Evolutionary conservation across 164 flowering plant genomes (phyloP).

Genomic region (Aristolochia contorta): DNA sequence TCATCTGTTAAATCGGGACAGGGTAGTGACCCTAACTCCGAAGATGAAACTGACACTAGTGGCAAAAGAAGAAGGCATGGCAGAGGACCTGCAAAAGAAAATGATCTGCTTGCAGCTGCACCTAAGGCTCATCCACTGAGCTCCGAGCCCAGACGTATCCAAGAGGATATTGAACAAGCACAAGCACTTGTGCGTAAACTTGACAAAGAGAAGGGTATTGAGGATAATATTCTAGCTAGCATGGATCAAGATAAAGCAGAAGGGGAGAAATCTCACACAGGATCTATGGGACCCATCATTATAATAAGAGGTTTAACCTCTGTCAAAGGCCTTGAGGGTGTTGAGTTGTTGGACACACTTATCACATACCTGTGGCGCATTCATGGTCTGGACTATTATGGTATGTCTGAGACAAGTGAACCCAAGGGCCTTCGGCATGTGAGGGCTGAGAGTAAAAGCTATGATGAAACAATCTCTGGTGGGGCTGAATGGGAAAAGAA

Average conservation of each 20-base stretch:
- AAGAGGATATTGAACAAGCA: conserved; percentile 68
- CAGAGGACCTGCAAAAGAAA: conserved; percentile 51
- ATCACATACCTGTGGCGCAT: conserved; percentile 92
- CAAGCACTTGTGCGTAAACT: conserved; percentile 78
- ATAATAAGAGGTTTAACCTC: conserved; percentile 74
- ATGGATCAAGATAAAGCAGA: conserved; percentile 46
- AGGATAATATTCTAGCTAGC: conserved; percentile 58
- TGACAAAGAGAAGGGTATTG: conserved; percentile 82
- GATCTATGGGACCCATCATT: conserved; percentile 76
- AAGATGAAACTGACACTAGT: conserved; percentile 57
- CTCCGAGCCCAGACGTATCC: conserved; percentile 72
- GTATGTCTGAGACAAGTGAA: conserved; percentile 73
- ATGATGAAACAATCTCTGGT: conserved; percentile 30
- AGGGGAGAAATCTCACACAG: conserved; percentile 64
- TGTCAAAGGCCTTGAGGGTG: conserved; percentile 90
- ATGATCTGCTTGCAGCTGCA: conserved; percentile 60
- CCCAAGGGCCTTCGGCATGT: conserved; percentile 89
- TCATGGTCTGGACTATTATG: conserved; percentile 95
- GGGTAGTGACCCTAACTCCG: conserved; percentile 70
- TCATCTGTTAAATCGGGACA: conserved; percentile 58
- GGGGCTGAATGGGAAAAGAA: conserved; percentile 87
- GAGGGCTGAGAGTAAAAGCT: conserved; percentile 61
- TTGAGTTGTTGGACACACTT: conserved; percentile 83
- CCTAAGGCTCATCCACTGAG: conserved; percentile 84
- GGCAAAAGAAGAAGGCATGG: conserved; percentile 77